Base-by-base conservation (phyloP, 2,329 filamentous ascomycete genomes). In the Tricladium varicosporioides region DNA sequence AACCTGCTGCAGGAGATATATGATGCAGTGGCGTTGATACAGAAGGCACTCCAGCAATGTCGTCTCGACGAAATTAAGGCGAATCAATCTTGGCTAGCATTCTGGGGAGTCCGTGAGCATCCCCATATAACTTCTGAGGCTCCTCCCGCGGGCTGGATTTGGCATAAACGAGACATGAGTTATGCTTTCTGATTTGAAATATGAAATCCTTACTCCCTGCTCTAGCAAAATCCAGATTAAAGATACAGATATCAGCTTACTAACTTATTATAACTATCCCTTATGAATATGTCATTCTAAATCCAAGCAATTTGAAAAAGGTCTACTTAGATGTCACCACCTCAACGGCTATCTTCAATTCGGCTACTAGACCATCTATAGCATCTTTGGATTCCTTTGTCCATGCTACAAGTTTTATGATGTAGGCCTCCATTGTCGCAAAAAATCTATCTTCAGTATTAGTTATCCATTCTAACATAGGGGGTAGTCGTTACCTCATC, bases 361-460 rank as follows among this genome's bases (percentile, higher is more conserved):
- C 43, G 14, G 27, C 33, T 33, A 55, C 19, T 15, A 55, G 47
- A 45, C 46, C 19, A 14, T 55, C 16, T 55, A 55, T 40, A 55
- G 46, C 36, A 36, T 49, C 19, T 50, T 49, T 55, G 11, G 46
- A 55, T 13, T 55, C 46, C 31, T 46, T 55, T n/a, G 33, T 48
- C 18, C 18, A 55, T 48, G 14, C 19, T 19, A 55, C 46, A 13
- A 55, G 46, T 16, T 50, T 50, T 36, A 50, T 50, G 2, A 48
- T 55, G 50, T 55, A 55, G 2, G 19, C 40, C 36, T 55, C 27
- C 18, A 55, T 36, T 11, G 49, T n/a, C 16, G 44, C 33, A 55
- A 55, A 55, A 50, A 55, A 55, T 33, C 46, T 55, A 55, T 49
- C 40, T 51, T 44, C 16, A 55, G n/a, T 16, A 15, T 55, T 44